Percentiles rank a stretch among this genome's conserved stretches.
phyloP scores from a whole-genome alignment of 176 grass and related monocot species.

The Juncus effusus region DNA sequence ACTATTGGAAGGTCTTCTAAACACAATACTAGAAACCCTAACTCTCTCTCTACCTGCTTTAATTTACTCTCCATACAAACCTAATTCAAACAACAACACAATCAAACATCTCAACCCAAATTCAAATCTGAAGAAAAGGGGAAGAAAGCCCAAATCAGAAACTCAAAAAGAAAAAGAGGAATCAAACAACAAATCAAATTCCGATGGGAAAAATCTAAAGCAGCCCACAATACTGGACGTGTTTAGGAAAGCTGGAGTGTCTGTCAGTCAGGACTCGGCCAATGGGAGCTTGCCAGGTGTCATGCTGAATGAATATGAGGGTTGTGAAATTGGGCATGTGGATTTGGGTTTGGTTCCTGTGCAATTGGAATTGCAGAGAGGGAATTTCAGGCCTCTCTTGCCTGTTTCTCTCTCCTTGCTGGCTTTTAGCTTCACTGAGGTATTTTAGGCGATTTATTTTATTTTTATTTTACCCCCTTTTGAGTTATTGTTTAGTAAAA shows the following conservation, averaged over 20 bases:
- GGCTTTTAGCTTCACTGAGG: conserved; percentile 23
- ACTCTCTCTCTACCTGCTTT: conserved; percentile 66
- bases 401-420: conserved; percentile 54
- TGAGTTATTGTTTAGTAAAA: not conserved
- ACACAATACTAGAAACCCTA: conserved; percentile 49
- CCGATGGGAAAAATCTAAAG: conserved; percentile 49
- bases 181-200: conserved; percentile 36
- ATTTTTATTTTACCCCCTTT: not conserved
- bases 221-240: conserved; percentile 68
- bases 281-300: conserved; percentile 47
- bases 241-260: conserved; percentile 66
- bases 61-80: conserved; percentile 43
- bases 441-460: conserved; percentile 6
- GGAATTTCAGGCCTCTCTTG: conserved; percentile 79
- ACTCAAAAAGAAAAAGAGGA: conserved; percentile 38
- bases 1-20: conserved; percentile 66
- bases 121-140: conserved; percentile 39
- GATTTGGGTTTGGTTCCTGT: conserved; percentile 58
- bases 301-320: conserved; percentile 41
- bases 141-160: conserved; percentile 47
- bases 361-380: conserved; percentile 71
- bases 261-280: conserved; percentile 50
- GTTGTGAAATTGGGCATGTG: conserved; percentile 52
- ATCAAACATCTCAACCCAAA: no score
- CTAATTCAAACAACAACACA: conserved; percentile 43